Conservation (phyloP, 352 stramenopile species). For the Elongisporangium prolatum region DNA sequence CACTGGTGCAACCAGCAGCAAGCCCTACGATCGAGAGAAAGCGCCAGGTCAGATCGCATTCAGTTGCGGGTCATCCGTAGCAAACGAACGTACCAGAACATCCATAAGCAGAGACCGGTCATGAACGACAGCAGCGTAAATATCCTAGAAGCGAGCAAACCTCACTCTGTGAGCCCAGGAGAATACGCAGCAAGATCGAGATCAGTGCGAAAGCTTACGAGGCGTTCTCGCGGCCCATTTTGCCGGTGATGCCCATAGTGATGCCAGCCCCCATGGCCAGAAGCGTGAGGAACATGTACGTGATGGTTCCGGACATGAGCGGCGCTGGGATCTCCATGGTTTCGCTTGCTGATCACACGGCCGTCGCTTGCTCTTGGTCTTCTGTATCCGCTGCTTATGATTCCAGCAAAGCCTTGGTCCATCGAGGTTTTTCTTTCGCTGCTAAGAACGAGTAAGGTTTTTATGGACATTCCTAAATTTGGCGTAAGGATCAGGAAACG, state of each 20-base stretch:
- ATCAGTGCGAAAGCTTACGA: slow-evolving; percentile 40
- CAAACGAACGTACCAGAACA: slow-evolving; percentile 74
- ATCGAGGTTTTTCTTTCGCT: neutral
- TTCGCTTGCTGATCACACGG: slow-evolving; percentile 5
- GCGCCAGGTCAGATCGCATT: neutral
- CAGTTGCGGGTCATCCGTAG: neutral
- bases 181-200: slow-evolving; percentile 6
- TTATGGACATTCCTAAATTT: neutral
- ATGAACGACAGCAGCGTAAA: slow-evolving; percentile 82
- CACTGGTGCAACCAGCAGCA: slow-evolving; percentile 89
- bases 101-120: slow-evolving; percentile 81
- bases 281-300: slow-evolving; percentile 84
- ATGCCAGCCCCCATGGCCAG: slow-evolving; percentile 73
- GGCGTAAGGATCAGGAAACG: neutral
- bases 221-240: slow-evolving; percentile 81
- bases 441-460: neutral
- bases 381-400: neutral
- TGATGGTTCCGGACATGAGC: slow-evolving; percentile 78
- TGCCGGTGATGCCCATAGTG: slow-evolving; percentile 73
- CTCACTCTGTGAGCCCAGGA: neutral
- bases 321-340: slow-evolving; percentile 77
- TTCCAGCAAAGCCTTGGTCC: neutral
- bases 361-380: neutral
- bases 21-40: slow-evolving; percentile 33
- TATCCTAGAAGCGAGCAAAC: slow-evolving; percentile 36